These are phyloP conservation scores for Euphorbia tirucalli DNA, from an alignment of 345 rosid species.

Conservation along the genomic window DNA sequence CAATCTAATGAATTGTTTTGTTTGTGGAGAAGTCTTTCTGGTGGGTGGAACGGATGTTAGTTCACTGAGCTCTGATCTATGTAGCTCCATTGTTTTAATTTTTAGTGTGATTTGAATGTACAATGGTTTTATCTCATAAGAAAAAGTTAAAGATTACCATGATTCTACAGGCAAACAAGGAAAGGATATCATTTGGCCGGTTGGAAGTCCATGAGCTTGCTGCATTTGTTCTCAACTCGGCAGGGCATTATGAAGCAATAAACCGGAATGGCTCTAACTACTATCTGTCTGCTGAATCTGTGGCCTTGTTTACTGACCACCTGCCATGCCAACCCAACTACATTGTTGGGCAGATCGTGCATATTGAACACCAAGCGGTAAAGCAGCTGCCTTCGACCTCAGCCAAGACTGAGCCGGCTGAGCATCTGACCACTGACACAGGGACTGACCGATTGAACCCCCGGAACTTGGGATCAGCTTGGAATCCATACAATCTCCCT, in stretches of 20 bases:
- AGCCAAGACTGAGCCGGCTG: conserved; percentile 37
- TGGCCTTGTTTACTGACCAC: conserved; percentile 83
- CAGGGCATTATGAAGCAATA: conserved; percentile 87
- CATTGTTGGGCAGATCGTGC: conserved; percentile 90
- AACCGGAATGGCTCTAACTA: conserved; percentile 63
- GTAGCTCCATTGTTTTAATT: not conserved
- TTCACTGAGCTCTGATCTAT: not conserved
- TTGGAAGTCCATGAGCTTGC: conserved; percentile 91
- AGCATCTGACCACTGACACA: conserved; percentile 44
- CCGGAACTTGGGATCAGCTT: conserved; percentile 48
- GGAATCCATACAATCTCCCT: conserved; percentile 77
- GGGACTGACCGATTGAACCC: conserved; percentile 52
- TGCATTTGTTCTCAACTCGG: conserved; percentile 76
- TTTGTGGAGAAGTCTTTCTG: not conserved
- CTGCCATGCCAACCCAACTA: conserved; percentile 75
- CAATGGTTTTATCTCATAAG: not conserved
- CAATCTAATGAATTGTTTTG: not conserved
- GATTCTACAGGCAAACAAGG: conserved; percentile 72
- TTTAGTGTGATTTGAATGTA: not conserved
- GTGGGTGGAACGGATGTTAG: not conserved
- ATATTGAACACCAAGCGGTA: conserved; percentile 76
- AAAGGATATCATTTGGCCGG: conserved; percentile 79
- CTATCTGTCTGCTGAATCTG: conserved; percentile 89
- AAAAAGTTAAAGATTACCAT: not conserved
- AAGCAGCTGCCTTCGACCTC: no score